These are phyloP conservation scores for Monilinia vaccinii-corymbosi DNA, from an alignment of 2,329 filamentous ascomycete genomes.

Conservation along the genomic window DNA sequence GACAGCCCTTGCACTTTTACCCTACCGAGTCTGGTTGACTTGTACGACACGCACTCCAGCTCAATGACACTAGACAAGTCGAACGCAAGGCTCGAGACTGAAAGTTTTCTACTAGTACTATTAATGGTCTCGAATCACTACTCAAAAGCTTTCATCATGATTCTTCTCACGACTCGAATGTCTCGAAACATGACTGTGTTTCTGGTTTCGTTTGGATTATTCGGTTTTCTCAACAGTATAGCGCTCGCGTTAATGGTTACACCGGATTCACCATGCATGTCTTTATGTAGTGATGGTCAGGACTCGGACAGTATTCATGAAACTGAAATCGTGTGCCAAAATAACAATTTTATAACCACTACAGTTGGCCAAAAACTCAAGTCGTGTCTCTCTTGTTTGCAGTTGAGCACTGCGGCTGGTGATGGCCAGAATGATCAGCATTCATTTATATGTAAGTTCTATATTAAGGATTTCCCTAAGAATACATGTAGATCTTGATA, in stretches of 20 bases:
- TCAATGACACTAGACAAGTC: not conserved
- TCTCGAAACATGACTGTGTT: not conserved
- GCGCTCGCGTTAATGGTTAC: slow-evolving; percentile 37
- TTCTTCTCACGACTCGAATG: not conserved
- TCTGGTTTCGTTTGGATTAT: not conserved
- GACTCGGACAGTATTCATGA: slow-evolving; percentile 34
- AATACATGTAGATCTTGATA: not conserved
- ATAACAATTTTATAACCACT: slow-evolving; percentile 19
- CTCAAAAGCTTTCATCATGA: not conserved
- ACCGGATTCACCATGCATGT: slow-evolving; percentile 42
- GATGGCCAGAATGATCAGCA: slow-evolving; percentile 22
- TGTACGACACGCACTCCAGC: not conserved
- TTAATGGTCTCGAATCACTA: not conserved
- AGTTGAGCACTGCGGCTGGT: slow-evolving; percentile 22
- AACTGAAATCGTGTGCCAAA: slow-evolving; percentile 35
- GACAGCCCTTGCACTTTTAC: not conserved
- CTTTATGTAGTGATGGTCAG: slow-evolving; percentile 33
- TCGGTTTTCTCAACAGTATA: not conserved
- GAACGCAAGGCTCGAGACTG: not conserved
- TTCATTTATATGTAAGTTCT: slow-evolving; percentile 26
- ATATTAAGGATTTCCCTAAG: not conserved
- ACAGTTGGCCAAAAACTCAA: slow-evolving; percentile 22
- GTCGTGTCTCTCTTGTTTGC: slow-evolving; percentile 25
- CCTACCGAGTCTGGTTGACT: not conserved
- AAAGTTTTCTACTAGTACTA: not conserved